A percentile compares a stretch with the other conserved stretches of the same genome.
phyloP scores from a whole-genome alignment of 2,329 filamentous ascomycete genomes.

The Xenosphaeropsis pyriputrescens region DNA sequence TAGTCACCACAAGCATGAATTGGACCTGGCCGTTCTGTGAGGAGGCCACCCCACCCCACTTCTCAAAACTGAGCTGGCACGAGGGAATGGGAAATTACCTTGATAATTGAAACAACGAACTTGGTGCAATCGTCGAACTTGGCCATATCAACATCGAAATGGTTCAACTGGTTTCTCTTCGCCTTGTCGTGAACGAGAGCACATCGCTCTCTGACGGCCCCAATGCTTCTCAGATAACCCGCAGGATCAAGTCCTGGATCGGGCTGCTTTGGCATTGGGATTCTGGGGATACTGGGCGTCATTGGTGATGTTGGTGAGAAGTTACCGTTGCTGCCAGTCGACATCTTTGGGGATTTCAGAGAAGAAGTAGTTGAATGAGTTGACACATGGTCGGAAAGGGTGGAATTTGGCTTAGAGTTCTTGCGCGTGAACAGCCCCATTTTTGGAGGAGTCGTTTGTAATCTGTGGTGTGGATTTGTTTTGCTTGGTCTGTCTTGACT shows the following conservation, averaged over 20 bases:
- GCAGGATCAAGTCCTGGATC: conserved; percentile 81
- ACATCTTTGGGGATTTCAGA: conserved; percentile 1
- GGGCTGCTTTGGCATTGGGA: conserved; percentile 70
- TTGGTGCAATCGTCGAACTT: conserved; percentile 54
- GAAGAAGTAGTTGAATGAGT: background rate
- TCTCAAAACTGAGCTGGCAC: no score
- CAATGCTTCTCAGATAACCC: conserved; percentile 80
- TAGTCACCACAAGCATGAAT: no score
- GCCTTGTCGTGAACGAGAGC: conserved; percentile 47
- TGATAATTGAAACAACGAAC: conserved; percentile 62
- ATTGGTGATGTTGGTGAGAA: conserved; percentile 1
- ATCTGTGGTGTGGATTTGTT: background rate
- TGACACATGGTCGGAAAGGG: conserved; percentile 1
- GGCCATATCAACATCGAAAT: conserved; percentile 56
- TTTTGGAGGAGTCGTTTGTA: background rate
- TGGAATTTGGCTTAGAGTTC: conserved; percentile 1
- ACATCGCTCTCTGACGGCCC: conserved; percentile 67
- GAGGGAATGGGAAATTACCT: conserved; percentile 30
- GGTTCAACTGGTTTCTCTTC: conserved; percentile 50
- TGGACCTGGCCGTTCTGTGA: no score
- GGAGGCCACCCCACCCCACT: no score
- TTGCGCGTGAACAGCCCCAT: conserved; percentile 3
- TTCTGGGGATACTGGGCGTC: conserved; percentile 44
- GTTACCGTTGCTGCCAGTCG: background rate
- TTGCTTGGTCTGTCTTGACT: background rate